Evolutionary conservation across 2,329 filamentous ascomycete species (phyloP).

Genomic region (Arthroderma uncinatum): DNA sequence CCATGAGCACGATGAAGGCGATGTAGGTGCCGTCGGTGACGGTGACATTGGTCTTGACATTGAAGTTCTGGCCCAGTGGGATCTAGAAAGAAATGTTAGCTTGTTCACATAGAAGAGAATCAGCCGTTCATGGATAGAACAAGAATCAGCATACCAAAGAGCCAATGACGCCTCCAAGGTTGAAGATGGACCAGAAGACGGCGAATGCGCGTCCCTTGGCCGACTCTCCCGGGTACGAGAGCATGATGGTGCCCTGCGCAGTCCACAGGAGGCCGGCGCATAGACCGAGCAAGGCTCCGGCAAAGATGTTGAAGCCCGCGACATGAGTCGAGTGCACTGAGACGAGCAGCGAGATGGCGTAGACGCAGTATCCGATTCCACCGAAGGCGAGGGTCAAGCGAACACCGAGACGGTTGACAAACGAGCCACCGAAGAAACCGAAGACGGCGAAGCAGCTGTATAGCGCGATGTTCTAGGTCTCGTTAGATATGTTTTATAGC

Average conservation of each 20-base stretch:
- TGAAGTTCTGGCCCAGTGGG: slow-evolving; percentile 38
- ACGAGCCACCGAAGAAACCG: slow-evolving; percentile 50
- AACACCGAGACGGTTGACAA: slow-evolving; percentile 37
- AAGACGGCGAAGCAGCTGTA: slow-evolving; percentile 61
- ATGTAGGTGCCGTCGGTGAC: slow-evolving; percentile 69
- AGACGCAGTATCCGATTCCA: slow-evolving; percentile 40
- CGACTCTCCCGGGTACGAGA: slow-evolving; percentile 72
- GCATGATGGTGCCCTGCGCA: slow-evolving; percentile 46
- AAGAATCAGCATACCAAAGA: slow-evolving; percentile 43
- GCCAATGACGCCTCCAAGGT: slow-evolving; percentile 79
- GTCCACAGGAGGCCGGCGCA: slow-evolving; percentile 42
- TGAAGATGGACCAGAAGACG: slow-evolving; percentile 93
- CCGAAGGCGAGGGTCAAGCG: slow-evolving; percentile 36
- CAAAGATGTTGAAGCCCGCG: slow-evolving; percentile 39
- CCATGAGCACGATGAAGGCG: slow-evolving; percentile 75
- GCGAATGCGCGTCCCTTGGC: slow-evolving; percentile 82
- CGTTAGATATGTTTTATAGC: neutral
- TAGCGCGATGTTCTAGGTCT: slow-evolving; percentile 51
- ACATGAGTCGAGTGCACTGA: slow-evolving; percentile 40
- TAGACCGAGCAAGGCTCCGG: slow-evolving; percentile 40
- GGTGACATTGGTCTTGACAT: slow-evolving; percentile 26
- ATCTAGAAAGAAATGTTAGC: slow-evolving; percentile 21
- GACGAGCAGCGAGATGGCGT: slow-evolving; percentile 39
- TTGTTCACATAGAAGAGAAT: neutral
- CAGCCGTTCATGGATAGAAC: neutral